Percentiles rank a stretch among this genome's conserved stretches.
These are phyloP conservation scores for Juncus inflexus DNA, from an alignment of 176 grass and related monocot genomes.

Conservation along the genomic window DNA sequence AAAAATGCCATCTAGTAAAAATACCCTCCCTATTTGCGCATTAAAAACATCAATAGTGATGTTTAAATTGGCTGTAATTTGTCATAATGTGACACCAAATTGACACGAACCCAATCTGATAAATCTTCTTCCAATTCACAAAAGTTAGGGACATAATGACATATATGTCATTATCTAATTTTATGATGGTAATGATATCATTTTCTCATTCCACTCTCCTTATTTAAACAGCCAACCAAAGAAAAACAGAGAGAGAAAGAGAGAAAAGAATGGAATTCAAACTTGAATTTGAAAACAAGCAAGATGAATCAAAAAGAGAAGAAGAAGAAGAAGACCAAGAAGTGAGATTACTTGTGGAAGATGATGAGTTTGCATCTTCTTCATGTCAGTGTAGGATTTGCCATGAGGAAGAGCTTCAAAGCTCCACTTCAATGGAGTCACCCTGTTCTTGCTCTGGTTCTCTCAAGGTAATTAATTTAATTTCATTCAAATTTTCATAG, in stretches of 20 bases:
- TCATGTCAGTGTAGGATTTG: constrained; percentile 76
- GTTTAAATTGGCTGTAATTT: no score
- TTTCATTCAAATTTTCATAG: background rate
- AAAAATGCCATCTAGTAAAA: no score
- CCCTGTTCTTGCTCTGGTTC: constrained; percentile 85
- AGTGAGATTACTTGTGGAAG: constrained; percentile 14
- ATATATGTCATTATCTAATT: no score
- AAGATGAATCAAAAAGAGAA: constrained; percentile 23
- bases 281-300: constrained; percentile 5
- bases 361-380: constrained; percentile 22
- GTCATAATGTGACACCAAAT: no score
- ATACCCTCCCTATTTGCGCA: no score
- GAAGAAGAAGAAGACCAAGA: background rate
- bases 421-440: constrained; percentile 50
- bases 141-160: no score
- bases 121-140: no score
- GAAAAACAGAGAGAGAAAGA: constrained; percentile 11
- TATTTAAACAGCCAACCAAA: constrained; percentile 17
- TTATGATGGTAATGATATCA: background rate
- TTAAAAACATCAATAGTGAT: no score
- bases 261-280: constrained; percentile 12
- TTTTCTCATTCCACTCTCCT: background rate
- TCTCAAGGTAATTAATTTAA: constrained; percentile 50
- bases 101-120: no score
- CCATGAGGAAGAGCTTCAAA: constrained; percentile 63